Evolutionary conservation across 1,284 basidiomycete species (phyloP), one percentile per base, ranked within the genome.

Genomic region (Puccinia triticina): DNA sequence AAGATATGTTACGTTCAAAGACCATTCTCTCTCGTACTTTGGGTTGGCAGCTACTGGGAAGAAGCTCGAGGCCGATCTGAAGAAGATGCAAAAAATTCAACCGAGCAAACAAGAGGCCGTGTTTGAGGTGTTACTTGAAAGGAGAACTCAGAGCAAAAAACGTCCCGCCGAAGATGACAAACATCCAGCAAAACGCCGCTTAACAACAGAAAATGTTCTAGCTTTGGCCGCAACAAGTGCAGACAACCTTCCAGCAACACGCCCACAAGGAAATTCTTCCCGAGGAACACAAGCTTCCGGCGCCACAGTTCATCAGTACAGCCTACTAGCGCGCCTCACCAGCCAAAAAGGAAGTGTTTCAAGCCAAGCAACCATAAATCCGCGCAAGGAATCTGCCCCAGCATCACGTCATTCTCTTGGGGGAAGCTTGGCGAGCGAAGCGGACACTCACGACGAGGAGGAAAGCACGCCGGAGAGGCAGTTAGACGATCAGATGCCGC

Each of bases 1-100:
- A n/a, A n/a, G 26, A 37, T 77, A 40, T 61, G 67, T 64, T 59
- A 61, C 18, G 50, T 77, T 4, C 34, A 77, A 77, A 34, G 59
- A 77, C 29, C 55, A 76, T 46, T 57, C 74, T 43, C 29, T 76
- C 7, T 59, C 74, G 14, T 55, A 43, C 29, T 37, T 59, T 23
- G 53, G 53, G 32, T 26, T 76, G 29, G 50, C 46, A 3, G 37
- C 50, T 21, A 37, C 74, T 21, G 74, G 74, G 18, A 76, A 57
- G n/a, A 55, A 53, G 43, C 48, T 40, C 8, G 50, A 76, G 34
- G 29, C 43, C 12, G 64, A 67, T 67, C n/a, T 67, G 32, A n/a
- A 23, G 11, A 67, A 34, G 34, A n/a, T 67, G 32, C 32, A 14
- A 10, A 67, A 67, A 40, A 67, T 67, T 29, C 64, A 67, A 2